Conservation (phyloP, 345 rosid genomes). For the Pistacia atlantica region DNA sequence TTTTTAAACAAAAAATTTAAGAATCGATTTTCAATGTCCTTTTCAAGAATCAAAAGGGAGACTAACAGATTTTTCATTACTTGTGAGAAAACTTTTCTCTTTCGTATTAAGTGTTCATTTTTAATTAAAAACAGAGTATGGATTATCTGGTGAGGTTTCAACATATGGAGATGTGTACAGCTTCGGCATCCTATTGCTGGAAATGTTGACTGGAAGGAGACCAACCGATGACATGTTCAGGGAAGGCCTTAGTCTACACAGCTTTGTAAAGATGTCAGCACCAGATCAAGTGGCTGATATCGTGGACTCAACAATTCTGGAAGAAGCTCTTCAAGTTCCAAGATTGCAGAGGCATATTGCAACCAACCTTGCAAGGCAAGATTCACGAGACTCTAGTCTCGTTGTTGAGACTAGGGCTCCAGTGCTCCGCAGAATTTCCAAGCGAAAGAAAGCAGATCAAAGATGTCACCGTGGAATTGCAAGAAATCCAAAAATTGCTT, state of each 20-base stretch:
- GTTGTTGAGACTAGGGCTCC: slow-evolving; percentile 22
- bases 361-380: slow-evolving; percentile 6
- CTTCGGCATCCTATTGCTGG: slow-evolving; percentile 41
- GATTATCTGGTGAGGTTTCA: slow-evolving; percentile 28
- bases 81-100: background rate
- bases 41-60: background rate
- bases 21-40: background rate
- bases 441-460: slow-evolving; percentile 19
- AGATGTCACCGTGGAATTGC: slow-evolving; percentile 17
- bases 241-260: slow-evolving; percentile 32
- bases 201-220: slow-evolving; percentile 34
- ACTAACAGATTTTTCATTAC: background rate
- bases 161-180: slow-evolving; percentile 41
- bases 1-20: background rate
- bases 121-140: slow-evolving; percentile 27
- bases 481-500: background rate
- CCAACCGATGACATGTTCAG: slow-evolving; percentile 33
- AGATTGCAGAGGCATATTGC: background rate
- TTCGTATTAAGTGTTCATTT: background rate
- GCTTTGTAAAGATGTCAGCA: slow-evolving; percentile 21
- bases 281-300: slow-evolving; percentile 23
- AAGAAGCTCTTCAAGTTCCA: slow-evolving; percentile 4
- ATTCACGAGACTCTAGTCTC: slow-evolving; percentile 13
- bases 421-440: slow-evolving; percentile 23
- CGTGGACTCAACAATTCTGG: slow-evolving; percentile 19